Base-by-base conservation (phyloP, 2,329 filamentous ascomycete species). In the Tolypocladium pustulatum region DNA sequence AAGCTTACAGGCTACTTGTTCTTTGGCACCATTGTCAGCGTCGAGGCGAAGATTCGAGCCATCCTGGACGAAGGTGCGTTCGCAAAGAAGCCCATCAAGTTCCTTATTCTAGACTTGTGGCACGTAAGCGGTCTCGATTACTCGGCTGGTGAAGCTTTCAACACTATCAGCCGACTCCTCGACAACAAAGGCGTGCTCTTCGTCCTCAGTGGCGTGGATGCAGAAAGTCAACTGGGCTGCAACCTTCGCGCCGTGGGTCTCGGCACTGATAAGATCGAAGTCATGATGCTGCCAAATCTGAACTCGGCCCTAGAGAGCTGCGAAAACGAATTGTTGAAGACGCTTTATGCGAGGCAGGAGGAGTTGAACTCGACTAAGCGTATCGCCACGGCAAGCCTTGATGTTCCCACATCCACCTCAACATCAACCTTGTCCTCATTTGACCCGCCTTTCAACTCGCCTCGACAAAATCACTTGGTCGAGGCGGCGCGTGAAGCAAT, bases 1-100 rank as follows among this genome's bases (percentile, higher is more conserved):
- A 97, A 97, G 72, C 81, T 99, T 20, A 88, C 89, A 0, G 93
- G 94, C 0, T 97, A 93, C 68, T 82, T 99, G n/a, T 99, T 99
- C 78, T 99, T 99, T 65, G 94, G 94, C 20, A 97, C 92, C 3
- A 96, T 99, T 63, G 93, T 97, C 57, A 91, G 90, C 54, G 93
- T 99, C 0, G 94, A 99, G 72, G 89, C 90, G 62, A 88, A 88
- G 63, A 92, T 97, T 61, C 84, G 92, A 27, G 84, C 81, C 4
- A 76, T 97, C 37, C 86, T 97, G 54, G 87, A 92, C 34, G 91
- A 96, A 36, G 86, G 93, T 61, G 82, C 86, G 2, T 97, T 97
- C 69, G 77, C 79, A 32, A 78, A 84, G 63, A 82, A 86, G 57
- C 91, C 93, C 0, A 94, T 97, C 69, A 88, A 90, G 64, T 99